Base-by-base conservation (phyloP, 1,284 basidiomycete genomes). In the Grifola frondosa region DNA sequence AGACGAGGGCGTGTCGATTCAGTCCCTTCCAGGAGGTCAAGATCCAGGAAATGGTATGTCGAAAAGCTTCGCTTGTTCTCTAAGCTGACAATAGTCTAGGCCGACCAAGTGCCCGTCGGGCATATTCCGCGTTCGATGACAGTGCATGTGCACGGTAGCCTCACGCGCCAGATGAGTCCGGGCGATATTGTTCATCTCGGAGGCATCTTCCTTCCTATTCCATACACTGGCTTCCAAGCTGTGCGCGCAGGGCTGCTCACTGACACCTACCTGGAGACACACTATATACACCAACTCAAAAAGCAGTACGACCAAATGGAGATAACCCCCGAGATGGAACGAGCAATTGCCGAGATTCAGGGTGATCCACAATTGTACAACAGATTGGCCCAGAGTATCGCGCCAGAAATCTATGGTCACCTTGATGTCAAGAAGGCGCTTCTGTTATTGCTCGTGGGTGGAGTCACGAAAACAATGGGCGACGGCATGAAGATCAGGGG, bases 401-500 rank as follows among this genome's bases (percentile, higher is more conserved):
- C 97, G 1, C 97, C 97, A 1, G 97, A 99, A 69, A 99, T 99
- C 52, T 99, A 97, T 63, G 97, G 97, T 1, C 97, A 99, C 63
- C 78, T 90, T 46, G 96, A 99, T 63, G 92, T 99, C 30, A 99
- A 99, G 67, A 99, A 98, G 66, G 96, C 95, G 2, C 72, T 99
- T n/a, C 69, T 99, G 10, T 69, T 99, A 4, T 73, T 99, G 2
- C 79, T 99, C 9, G 91, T 99, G 19, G 97, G 97, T 17, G 97
- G 97, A 35, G 95, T 96, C 1, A 95, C 89, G 42, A 99, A 99
- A 70, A 75, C 80, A 15, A 91, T 96, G 63, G 91, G 89, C 6
- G 97, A 99, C 62, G 97, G 97, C 5, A 94, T 99, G 92, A 97
- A 92, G 70, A 99, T 99, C 58, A 81, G 97, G 61, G 97, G 97